Evolutionary conservation across 495 filamentous ascomycete species (phyloP).

Genomic region (Niebla homalea): DNA sequence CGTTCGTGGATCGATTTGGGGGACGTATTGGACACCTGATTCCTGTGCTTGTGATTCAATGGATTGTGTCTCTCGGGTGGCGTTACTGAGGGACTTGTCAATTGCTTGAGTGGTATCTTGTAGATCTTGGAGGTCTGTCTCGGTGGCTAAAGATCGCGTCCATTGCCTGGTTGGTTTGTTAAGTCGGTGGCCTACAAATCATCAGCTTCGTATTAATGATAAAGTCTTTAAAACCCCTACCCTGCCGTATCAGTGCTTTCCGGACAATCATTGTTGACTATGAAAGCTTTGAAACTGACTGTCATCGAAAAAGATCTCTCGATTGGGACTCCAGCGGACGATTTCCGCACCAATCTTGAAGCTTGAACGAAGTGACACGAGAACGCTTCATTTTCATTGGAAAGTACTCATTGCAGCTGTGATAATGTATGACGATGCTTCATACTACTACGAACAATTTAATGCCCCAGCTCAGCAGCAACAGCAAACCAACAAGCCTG

Average conservation of each 20-base stretch:
- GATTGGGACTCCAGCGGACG: not conserved
- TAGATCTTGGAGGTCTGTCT: constrained; percentile 1
- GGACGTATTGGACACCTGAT: constrained; percentile 5
- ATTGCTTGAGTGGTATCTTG: constrained; percentile 5
- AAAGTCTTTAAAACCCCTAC: too few relatives aligned
- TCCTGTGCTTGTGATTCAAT: constrained; percentile 13
- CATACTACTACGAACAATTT: constrained; percentile 46
- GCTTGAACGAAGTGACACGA: not conserved
- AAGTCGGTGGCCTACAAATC: not conserved
- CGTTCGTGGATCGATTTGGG: constrained; percentile 12
- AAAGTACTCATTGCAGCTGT: not conserved
- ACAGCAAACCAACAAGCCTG: constrained; percentile 28
- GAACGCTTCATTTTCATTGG: not conserved
- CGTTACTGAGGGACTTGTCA: constrained; percentile 12
- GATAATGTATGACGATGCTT: constrained; percentile 61
- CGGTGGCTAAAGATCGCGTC: constrained; percentile 13
- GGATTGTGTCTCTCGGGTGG: constrained; percentile 11
- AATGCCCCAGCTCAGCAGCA: constrained; percentile 37
- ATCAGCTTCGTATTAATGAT: not conserved
- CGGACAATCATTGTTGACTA: constrained; percentile 13
- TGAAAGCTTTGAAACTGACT: not conserved
- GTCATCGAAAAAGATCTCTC: not conserved
- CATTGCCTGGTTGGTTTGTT: constrained; percentile 2
- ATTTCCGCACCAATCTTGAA: not conserved
- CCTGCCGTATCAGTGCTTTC: too few relatives aligned